Conservation (phyloP, 2,329 filamentous ascomycete genomes). For the Diaporthe amygdali region DNA sequence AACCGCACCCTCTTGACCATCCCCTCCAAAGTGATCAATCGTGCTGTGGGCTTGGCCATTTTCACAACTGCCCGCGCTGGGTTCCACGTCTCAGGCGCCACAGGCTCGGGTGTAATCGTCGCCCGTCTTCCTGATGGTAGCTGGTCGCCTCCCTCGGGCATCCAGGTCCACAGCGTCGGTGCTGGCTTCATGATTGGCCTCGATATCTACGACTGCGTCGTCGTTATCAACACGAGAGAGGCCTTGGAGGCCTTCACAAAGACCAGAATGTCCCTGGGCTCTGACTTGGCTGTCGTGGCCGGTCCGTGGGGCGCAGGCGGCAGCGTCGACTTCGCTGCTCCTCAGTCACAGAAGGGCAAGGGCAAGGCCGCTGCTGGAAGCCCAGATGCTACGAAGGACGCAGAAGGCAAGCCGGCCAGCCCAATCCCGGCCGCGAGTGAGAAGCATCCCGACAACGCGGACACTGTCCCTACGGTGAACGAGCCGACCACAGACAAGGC, state of each 20-base stretch:
- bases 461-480: slow-evolving; percentile 36
- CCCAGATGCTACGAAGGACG: slow-evolving; percentile 7
- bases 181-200: slow-evolving; percentile 82
- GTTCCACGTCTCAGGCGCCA: slow-evolving; percentile 69
- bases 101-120: slow-evolving; percentile 69
- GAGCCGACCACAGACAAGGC: slow-evolving; percentile 62
- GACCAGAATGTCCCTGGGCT: slow-evolving; percentile 76
- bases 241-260: slow-evolving; percentile 80
- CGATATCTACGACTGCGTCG: slow-evolving; percentile 88
- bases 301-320: slow-evolving; percentile 74
- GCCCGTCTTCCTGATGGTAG: slow-evolving; percentile 66
- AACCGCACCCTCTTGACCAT: slow-evolving; percentile 57
- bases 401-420: slow-evolving; percentile 18
- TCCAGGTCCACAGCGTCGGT: slow-evolving; percentile 80
- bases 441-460: slow-evolving; percentile 27
- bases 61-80: slow-evolving; percentile 75
- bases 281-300: slow-evolving; percentile 78
- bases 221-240: slow-evolving; percentile 80
- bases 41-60: slow-evolving; percentile 72
- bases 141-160: slow-evolving; percentile 84
- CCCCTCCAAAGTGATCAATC: slow-evolving; percentile 64
- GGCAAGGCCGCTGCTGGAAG: slow-evolving; percentile 24
- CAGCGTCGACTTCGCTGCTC: slow-evolving; percentile 64
- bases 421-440: background rate
- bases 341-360: slow-evolving; percentile 26